Evolutionary conservation across 2,329 filamentous ascomycete species (phyloP).

Genomic region (Ustulina deusta): DNA sequence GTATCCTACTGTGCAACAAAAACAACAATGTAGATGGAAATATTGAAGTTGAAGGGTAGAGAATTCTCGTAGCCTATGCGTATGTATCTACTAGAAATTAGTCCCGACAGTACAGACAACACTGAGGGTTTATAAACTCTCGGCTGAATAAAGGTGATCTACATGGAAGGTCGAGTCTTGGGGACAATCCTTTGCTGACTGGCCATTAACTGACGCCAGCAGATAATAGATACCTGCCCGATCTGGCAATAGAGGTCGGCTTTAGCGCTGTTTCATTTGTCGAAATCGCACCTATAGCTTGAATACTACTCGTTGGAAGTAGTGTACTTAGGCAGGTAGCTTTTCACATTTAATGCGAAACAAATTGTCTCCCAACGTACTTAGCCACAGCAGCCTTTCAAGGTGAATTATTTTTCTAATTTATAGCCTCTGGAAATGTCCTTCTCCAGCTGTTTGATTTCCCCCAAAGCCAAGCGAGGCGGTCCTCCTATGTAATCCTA

Average conservation of each 20-base stretch:
- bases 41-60: not conserved
- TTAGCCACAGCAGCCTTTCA: no score
- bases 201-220: slow-evolving; percentile 1
- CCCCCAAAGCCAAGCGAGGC: no score
- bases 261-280: slow-evolving; percentile 30
- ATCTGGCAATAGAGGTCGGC: slow-evolving; percentile 8
- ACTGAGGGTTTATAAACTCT: not conserved
- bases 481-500: not conserved
- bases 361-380: no score
- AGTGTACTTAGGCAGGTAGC: no score
- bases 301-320: no score
- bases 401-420: no score
- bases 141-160: no score
- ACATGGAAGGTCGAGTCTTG: not conserved
- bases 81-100: no score
- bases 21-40: not conserved
- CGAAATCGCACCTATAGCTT: no score
- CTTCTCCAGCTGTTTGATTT: no score
- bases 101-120: not conserved
- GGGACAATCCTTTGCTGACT: not conserved
- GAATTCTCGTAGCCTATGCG: not conserved
- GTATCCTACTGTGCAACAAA: not conserved
- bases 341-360: no score
- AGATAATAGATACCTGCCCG: slow-evolving; percentile 19
- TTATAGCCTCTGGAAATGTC: no score